Percentiles rank a stretch among this genome's conserved stretches.
Evolutionary conservation across 108 stramenopile genomes (phyloP).

Genomic region (Cafeteria roenbergensis): DNA sequence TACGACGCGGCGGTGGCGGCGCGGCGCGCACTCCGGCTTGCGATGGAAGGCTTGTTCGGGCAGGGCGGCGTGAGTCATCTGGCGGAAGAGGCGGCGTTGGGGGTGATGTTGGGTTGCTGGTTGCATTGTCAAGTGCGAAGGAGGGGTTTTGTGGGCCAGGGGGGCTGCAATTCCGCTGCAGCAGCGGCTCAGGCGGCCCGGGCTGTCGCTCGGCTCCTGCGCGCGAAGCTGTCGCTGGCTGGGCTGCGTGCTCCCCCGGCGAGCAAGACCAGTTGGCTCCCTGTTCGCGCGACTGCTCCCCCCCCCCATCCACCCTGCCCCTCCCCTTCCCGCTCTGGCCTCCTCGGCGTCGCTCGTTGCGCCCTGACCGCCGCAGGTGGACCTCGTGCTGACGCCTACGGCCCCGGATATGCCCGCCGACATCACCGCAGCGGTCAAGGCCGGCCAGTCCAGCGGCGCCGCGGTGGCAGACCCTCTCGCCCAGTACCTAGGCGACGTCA

Average conservation of each 20-base stretch:
- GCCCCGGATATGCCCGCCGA: too few species aligned
- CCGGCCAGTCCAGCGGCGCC: not conserved
- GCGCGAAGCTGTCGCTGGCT: too few species aligned
- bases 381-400: not conserved
- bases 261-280: too few species aligned
- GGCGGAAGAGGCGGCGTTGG: not conserved
- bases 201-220: too few species aligned
- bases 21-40: slow-evolving; percentile 20
- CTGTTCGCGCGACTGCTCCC: too few species aligned
- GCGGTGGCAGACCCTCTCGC: not conserved
- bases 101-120: not conserved
- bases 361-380: not conserved
- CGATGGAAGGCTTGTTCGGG: slow-evolving; percentile 21
- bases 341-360: not conserved
- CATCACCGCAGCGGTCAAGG: not conserved
- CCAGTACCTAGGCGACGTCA: slow-evolving; percentile 26
- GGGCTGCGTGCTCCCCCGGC: too few species aligned
- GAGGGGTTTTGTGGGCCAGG: too few species aligned
- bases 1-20: slow-evolving; percentile 24
- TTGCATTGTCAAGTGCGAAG: too few species aligned
- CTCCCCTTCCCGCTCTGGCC: too few species aligned
- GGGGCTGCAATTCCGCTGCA: too few species aligned
- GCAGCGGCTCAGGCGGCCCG: too few species aligned
- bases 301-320: too few species aligned
- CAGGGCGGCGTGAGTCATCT: slow-evolving; percentile 19